These are phyloP conservation scores for Solanum corneliomulleri DNA, from an alignment of 257 asterid genomes.

Conservation along the genomic window DNA sequence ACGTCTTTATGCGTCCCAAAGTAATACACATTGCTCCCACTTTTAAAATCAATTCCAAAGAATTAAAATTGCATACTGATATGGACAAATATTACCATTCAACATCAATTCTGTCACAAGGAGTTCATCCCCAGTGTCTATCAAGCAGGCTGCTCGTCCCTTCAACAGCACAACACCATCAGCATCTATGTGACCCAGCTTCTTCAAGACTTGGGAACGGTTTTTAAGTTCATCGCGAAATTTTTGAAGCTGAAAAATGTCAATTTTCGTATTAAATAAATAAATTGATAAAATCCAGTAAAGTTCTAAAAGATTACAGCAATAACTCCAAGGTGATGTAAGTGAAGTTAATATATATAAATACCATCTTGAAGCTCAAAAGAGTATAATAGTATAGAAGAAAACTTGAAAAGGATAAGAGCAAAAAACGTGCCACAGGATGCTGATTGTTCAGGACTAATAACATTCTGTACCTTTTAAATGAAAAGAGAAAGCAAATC, in stretches of 20 bases:
- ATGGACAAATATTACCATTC: slow-evolving; percentile 40
- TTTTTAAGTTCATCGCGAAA: slow-evolving; percentile 93
- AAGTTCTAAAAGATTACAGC: background rate
- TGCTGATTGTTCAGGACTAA: background rate
- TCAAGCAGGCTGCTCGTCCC: slow-evolving; percentile 97
- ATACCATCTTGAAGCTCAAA: background rate
- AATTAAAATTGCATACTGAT: background rate
- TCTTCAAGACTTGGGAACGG: slow-evolving; percentile 87
- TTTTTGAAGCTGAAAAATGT: slow-evolving; percentile 74
- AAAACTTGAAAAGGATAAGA: background rate
- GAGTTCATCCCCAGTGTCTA: slow-evolving; percentile 98
- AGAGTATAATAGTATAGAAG: background rate
- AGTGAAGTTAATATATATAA: background rate
- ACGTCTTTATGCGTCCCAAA: background rate
- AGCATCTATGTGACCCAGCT: slow-evolving; percentile 80
- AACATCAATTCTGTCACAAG: slow-evolving; percentile 96
- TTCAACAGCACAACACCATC: slow-evolving; percentile 90
- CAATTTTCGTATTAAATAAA: background rate
- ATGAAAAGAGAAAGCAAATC: background rate
- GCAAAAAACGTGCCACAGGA: background rate
- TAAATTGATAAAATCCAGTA: background rate
- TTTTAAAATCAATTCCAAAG: background rate
- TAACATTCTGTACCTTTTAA: background rate
- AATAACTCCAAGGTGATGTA: background rate
- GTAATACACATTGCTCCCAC: background rate